Conservation (phyloP, 2,329 filamentous ascomycete genomes). For the Penicillium griseofulvum region DNA sequence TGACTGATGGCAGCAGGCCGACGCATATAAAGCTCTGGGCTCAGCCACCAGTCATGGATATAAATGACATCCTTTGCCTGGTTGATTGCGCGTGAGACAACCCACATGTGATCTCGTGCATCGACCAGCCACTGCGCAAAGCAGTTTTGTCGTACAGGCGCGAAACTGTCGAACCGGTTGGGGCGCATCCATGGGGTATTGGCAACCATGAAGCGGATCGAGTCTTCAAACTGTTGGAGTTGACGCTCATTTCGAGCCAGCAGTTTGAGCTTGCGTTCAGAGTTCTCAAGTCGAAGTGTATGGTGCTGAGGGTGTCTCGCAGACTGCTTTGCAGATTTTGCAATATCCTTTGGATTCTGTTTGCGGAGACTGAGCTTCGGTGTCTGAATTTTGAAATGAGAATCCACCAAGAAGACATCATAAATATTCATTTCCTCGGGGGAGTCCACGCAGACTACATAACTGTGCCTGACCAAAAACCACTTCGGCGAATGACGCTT, state of each 20-base stretch:
- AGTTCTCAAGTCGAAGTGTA: conserved; percentile 81
- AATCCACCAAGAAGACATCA: conserved; percentile 95
- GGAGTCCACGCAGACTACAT: conserved; percentile 96
- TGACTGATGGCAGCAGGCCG: conserved; percentile 93
- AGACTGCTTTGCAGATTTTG: conserved; percentile 63
- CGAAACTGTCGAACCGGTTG: conserved; percentile 91
- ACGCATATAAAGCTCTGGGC: conserved; percentile 91
- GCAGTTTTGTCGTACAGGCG: conserved; percentile 79
- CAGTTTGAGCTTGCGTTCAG: conserved; percentile 87
- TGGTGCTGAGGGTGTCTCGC: conserved; percentile 70
- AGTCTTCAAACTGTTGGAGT: conserved; percentile 88
- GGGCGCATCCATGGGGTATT: conserved; percentile 78
- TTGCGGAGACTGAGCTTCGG: conserved; percentile 58
- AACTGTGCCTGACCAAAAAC: conserved; percentile 97
- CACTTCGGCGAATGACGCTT: conserved; percentile 86
- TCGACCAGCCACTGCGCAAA: conserved; percentile 97
- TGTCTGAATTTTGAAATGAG: conserved; percentile 77
- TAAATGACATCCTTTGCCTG: conserved; percentile 98
- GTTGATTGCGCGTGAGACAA: conserved; percentile 91
- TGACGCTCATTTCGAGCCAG: conserved; percentile 88
- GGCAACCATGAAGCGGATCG: conserved; percentile 78
- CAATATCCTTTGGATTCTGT: conserved; percentile 58
- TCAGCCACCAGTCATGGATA: conserved; percentile 99
- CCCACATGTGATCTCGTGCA: conserved; percentile 98
- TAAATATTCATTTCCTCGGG: conserved; percentile 99